Base-by-base conservation (phyloP, 1,139 yeast species). In the Protomyces inundatus region DNA sequence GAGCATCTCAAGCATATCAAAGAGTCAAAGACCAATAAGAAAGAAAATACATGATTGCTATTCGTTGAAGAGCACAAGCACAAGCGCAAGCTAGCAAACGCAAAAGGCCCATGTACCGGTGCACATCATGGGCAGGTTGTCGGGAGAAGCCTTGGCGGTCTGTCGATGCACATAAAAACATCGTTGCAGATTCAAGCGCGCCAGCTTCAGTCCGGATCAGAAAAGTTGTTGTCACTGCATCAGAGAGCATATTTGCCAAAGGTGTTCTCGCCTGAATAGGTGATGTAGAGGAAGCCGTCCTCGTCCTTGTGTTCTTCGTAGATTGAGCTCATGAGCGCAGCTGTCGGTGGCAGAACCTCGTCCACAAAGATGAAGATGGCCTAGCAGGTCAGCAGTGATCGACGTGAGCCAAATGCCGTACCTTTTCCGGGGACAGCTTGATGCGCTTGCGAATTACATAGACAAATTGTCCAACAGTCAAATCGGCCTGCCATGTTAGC, bases 271-370 rank as follows among this genome's bases (percentile, higher is more conserved):
- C 48, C 48, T 14, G 48, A 42, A 30, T 42, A 42, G 68, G 95
- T 85, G 69, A 93, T 95, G 76, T 93, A 93, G 73, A 93, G 83
- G 77, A 93, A 93, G 48, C 98, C 98, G 74, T 93, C 98, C 73
- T 91, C 91, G 74, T 93, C 98, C 79, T 90, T 90, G 77, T 93
- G 97, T 76, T 93, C 97, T 72, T 90, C 96, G 74, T 93, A 93
- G 68, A 93, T 88, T 36, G 93, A 83, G 71, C 96, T 87, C 91
- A 93, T 90, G 71, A 93, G 83, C 35, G 98, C 96, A 32, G 98
- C 97, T 1, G 98, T 93, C 57, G 98, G 98, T 32, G 98, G 98
- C 71, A 93, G 82, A 66, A 93, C 91, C 74, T 93, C 98, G 74
- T 93, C 91, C 68, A 93, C 64, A 50, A 61, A 55, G 55, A 61